Percentiles rank a stretch among this genome's conserved stretches.
Evolutionary conservation across 305 asterid genomes (phyloP).

Genomic region (Fraxinus latifolia): DNA sequence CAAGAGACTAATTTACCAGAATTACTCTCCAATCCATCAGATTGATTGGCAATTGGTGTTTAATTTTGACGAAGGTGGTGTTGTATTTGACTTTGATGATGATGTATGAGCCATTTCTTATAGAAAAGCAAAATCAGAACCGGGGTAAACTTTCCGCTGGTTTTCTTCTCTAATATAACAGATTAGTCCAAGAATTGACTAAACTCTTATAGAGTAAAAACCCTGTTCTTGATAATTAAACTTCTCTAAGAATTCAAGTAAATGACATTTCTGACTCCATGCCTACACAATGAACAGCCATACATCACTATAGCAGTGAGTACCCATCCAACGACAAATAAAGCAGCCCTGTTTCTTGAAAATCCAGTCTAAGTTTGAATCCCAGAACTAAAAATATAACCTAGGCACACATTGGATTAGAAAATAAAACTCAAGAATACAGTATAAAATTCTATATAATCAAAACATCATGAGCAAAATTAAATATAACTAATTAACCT

Average conservation of each 20-base stretch:
- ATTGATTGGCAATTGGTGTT: not conserved
- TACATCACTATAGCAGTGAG: slow-evolving; percentile 11
- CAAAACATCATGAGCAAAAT: slow-evolving; percentile 11
- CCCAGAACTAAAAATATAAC: not conserved
- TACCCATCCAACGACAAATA: slow-evolving; percentile 12
- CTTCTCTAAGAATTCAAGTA: not conserved
- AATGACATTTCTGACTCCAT: slow-evolving; percentile 12
- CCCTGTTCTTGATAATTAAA: not conserved
- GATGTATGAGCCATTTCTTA: not conserved
- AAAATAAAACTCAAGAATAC: not conserved
- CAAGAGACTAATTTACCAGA: slow-evolving; percentile 21
- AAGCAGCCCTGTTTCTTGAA: slow-evolving; percentile 14
- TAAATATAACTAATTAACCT: not conserved
- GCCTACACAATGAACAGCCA: slow-evolving; percentile 16
- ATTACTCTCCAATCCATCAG: slow-evolving; percentile 13
- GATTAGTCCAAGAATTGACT: not conserved
- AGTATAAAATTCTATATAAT: not conserved
- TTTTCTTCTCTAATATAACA: not conserved
- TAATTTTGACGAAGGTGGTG: not conserved
- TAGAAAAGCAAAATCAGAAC: not conserved
- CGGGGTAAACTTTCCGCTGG: not conserved
- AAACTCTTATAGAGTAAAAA: not conserved
- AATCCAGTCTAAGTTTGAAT: slow-evolving; percentile 7
- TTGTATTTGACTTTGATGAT: not conserved
- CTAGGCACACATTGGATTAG: not conserved